Conservation (phyloP, 2,329 filamentous ascomycete species). For the Botrytis byssoidea region DNA sequence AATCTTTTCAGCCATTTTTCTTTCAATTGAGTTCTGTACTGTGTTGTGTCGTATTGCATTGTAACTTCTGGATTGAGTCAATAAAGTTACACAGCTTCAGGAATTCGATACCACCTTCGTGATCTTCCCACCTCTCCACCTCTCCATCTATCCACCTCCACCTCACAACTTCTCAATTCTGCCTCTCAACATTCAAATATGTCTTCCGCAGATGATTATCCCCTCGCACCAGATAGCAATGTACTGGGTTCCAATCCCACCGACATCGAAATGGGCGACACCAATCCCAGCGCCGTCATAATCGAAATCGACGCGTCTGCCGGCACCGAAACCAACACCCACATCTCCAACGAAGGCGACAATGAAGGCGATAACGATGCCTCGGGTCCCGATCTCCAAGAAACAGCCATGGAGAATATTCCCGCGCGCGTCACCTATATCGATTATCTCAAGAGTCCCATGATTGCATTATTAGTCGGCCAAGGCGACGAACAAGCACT, state of each 20-base stretch:
- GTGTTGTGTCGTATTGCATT: background rate
- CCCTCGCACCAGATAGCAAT: constrained; percentile 24
- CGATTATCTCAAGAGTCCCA: constrained; percentile 65
- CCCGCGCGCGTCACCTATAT: constrained; percentile 44
- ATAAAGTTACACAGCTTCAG: background rate
- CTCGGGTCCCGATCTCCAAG: constrained; percentile 23
- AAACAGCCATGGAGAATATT: constrained; percentile 28
- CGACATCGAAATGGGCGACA: constrained; percentile 35
- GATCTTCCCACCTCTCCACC: background rate
- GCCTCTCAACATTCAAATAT: background rate
- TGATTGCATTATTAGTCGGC: constrained; percentile 67
- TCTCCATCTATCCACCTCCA: background rate
- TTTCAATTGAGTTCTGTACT: background rate
- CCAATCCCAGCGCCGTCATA: constrained; percentile 25
- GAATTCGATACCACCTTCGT: background rate
- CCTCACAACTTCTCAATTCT: background rate
- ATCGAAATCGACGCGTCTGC: constrained; percentile 33
- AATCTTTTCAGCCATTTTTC: background rate
- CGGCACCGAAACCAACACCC: background rate
- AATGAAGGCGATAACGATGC: constrained; percentile 5
- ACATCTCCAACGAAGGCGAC: background rate
- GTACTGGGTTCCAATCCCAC: constrained; percentile 23
- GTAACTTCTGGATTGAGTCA: background rate
- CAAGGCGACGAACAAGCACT: constrained; percentile 57
- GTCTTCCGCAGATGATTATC: constrained; percentile 29